Evolutionary conservation across 441 rosid species (phyloP).

Genomic region (Melastoma candidum): DNA sequence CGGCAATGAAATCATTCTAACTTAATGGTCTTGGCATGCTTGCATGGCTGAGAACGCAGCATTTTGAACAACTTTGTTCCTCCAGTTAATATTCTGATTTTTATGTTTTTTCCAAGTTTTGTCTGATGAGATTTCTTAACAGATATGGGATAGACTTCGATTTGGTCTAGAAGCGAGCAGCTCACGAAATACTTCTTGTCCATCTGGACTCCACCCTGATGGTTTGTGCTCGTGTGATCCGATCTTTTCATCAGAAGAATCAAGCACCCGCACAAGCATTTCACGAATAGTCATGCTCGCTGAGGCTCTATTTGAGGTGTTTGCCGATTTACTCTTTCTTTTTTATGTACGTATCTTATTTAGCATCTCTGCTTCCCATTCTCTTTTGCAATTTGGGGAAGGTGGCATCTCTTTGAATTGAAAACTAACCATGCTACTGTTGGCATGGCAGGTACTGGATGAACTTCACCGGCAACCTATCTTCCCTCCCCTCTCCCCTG

Average conservation of each 20-base stretch:
- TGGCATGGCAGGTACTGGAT: constrained; percentile 50
- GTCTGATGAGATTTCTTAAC: constrained; percentile 9
- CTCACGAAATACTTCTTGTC: constrained; percentile 31
- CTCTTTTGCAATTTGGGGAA: neutral
- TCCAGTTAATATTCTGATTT: too few relatives aligned
- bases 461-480: constrained; percentile 59
- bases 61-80: too few relatives aligned
- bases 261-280: constrained; percentile 46
- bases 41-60: too few relatives aligned
- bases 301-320: constrained; percentile 71
- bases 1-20: too few relatives aligned
- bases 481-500: constrained; percentile 41
- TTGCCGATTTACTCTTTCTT: constrained; percentile 2
- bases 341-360: neutral
- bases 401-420: too few relatives aligned
- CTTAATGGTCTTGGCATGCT: too few relatives aligned
- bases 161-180: constrained; percentile 35
- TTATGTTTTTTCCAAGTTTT: neutral
- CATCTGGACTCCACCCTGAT: constrained; percentile 53
- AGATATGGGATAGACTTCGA: constrained; percentile 62
- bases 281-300: constrained; percentile 76
- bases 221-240: constrained; percentile 61
- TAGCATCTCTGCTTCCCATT: neutral
- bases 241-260: constrained; percentile 28
- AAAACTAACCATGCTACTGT: too few relatives aligned